These are phyloP conservation scores for Leccinum insolens DNA, from an alignment of 1,284 basidiomycete species.

Conservation along the genomic window DNA sequence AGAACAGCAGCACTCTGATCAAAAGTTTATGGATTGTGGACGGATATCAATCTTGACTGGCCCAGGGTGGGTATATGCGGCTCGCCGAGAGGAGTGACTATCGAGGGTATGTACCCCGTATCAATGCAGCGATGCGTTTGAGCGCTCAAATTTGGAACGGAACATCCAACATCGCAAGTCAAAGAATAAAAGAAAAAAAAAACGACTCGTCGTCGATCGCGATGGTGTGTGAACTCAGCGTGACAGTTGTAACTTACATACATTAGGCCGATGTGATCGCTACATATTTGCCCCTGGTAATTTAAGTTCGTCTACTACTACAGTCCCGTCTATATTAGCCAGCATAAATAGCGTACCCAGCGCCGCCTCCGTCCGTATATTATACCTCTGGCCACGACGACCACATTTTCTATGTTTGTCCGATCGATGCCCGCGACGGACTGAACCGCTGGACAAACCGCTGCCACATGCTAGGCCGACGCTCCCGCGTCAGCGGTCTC, in stretches of 20 bases:
- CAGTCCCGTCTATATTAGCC: neutral
- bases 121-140: conserved; percentile 15
- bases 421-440: conserved; percentile 23
- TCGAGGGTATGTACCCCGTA: conserved; percentile 8
- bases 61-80: neutral
- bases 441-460: conserved; percentile 30
- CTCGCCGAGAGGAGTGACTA: conserved; percentile 11
- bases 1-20: neutral
- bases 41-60: conserved; percentile 17
- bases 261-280: too few relatives aligned
- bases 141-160: neutral
- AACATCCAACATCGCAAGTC: neutral
- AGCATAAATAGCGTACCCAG: conserved; percentile 4
- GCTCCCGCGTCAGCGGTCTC: conserved; percentile 18
- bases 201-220: neutral
- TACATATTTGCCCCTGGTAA: neutral
- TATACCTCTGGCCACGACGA: neutral
- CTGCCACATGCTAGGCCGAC: conserved; percentile 28
- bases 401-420: conserved; percentile 19
- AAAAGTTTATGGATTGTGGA: neutral
- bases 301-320: neutral
- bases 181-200: neutral
- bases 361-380: neutral
- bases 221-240: neutral
- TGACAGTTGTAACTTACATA: neutral